phyloP scores from a whole-genome alignment of 305 asterid species.

The Nicotiana rustica region DNA sequence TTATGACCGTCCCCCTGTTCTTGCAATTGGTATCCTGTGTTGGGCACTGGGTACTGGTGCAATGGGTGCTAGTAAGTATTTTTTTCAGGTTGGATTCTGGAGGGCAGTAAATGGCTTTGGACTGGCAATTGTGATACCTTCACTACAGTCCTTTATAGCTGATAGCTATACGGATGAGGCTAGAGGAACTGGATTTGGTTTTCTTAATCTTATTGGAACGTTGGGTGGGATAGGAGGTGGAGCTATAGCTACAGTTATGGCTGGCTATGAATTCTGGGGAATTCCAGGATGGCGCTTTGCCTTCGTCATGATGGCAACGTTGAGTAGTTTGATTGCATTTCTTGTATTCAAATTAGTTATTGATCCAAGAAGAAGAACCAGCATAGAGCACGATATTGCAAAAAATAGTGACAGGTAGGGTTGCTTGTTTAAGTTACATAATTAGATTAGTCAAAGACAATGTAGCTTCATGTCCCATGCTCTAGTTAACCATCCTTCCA shows the following conservation, averaged over 20 bases:
- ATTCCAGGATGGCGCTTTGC: slow-evolving; percentile 94
- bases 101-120: slow-evolving; percentile 92
- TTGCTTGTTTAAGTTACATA: slow-evolving; percentile 25
- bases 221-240: slow-evolving; percentile 99
- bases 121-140: slow-evolving; percentile 94
- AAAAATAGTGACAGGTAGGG: slow-evolving; percentile 60
- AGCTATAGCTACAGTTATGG: slow-evolving; percentile 94
- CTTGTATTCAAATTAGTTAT: slow-evolving; percentile 80
- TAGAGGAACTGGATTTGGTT: slow-evolving; percentile 94
- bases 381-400: slow-evolving; percentile 42
- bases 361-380: slow-evolving; percentile 65
- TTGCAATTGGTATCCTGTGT: slow-evolving; percentile 80
- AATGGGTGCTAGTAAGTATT: slow-evolving; percentile 84
- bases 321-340: slow-evolving; percentile 77
- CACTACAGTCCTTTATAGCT: slow-evolving; percentile 92
- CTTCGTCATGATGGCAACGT: slow-evolving; percentile 69
- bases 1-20: slow-evolving; percentile 91
- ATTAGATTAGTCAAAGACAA: background rate
- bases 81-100: slow-evolving; percentile 91
- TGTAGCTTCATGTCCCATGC: background rate
- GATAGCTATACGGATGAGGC: slow-evolving; percentile 82
- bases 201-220: slow-evolving; percentile 80
- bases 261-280: slow-evolving; percentile 77
- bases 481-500: slow-evolving; percentile 9
- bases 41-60: slow-evolving; percentile 98